Base-by-base conservation (phyloP, 2,329 filamentous ascomycete species). In the Trichoderma arundinaceum region DNA sequence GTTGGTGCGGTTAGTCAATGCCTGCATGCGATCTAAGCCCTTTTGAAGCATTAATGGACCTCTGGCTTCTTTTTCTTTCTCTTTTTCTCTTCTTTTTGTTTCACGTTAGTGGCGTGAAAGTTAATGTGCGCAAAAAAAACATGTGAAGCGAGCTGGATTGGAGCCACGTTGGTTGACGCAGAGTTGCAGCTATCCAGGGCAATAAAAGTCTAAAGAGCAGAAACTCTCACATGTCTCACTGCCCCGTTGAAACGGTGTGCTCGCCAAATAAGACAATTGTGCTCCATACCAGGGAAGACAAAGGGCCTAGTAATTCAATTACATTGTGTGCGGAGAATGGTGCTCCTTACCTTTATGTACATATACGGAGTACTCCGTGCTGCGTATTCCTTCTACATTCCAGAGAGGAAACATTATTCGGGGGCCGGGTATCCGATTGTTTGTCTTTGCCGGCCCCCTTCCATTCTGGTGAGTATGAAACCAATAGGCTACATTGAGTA, bases 381-480 rank as follows among this genome's bases (percentile, higher is more conserved):
- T 41, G 38, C 58, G 22, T 61, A 52, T 17, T 33, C 22, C 12
- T 12, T 43, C 13, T 44, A 15, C 41, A 35, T 53, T 54, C 39
- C 49, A n/a, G 19, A 44, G 39, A 10, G 48, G 48, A 41, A 15
- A 28, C 28, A 63, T 53, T 32, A 35, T 35, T 63, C 49, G 48
- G 48, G 43, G 58, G 7, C 58, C 58, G 38, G 35, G 6, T 35
- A 35, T 41, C 58, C 46, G 48, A 32, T 28, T n/a, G 28, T 52
- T 60, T 46, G 49, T 33, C 13, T 62, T 13, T 38, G 13, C 57
- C n/a, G 17, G 33, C 12, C 49, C 59, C 39, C 56, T 54, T 63
- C 60, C 41, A 32, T 44, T 63, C 19, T 54, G 39, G 60, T 54
- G 60, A 53, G 49, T 39, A 54, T 63, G 60, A 63, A 63, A 63